Conservation (phyloP, 2,329 filamentous ascomycete genomes). For the Paecilomyces sp. region DNA sequence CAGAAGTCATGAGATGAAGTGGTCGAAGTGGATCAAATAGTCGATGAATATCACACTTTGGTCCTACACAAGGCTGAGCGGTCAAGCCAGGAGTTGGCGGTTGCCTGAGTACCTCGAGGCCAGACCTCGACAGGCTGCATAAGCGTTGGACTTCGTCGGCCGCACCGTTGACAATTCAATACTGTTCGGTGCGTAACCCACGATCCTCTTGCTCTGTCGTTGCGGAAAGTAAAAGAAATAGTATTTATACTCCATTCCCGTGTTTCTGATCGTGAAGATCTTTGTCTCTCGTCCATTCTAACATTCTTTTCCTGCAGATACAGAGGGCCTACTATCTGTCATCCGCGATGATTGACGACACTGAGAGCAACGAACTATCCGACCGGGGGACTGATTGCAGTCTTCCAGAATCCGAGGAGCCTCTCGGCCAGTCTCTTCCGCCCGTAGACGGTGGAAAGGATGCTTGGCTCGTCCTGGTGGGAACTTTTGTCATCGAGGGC, state of each 20-base stretch:
- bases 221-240: neutral
- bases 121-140: neutral
- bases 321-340: neutral
- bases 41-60: neutral
- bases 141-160: neutral
- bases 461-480: conserved; percentile 38
- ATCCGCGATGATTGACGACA: neutral
- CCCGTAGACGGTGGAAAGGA: conserved; percentile 24
- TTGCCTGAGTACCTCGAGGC: neutral
- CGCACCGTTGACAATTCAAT: neutral
- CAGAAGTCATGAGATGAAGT: neutral
- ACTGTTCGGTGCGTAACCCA: neutral
- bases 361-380: neutral
- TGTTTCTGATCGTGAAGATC: neutral
- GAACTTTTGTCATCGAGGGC: conserved; percentile 44
- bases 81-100: neutral
- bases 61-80: neutral
- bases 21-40: neutral
- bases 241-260: neutral
- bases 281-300: neutral
- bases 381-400: neutral
- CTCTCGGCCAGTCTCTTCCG: conserved; percentile 9
- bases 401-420: neutral
- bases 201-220: neutral
- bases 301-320: neutral